Evolutionary conservation across 2,329 filamentous ascomycete species (phyloP), one percentile per base, ranked within the genome.

Genomic region (Orbilia oligospora): DNA sequence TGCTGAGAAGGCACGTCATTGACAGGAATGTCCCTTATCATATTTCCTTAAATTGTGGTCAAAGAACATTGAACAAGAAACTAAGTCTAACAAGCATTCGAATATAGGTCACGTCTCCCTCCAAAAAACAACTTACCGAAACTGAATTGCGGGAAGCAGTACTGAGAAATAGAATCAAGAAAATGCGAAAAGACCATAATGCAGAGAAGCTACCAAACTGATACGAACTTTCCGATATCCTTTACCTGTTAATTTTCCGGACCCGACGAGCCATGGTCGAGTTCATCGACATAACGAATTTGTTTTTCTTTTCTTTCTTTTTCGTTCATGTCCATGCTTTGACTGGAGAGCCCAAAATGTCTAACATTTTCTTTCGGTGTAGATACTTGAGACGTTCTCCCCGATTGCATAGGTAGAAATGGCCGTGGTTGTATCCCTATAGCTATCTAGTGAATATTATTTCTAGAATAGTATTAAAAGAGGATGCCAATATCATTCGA

Each of bases 1-100:
- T 71, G 73, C 73, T 71, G 73, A 77, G 73, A 77, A 77, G 73
- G 73, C 73, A 77, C 73, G 73, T 77, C 68, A 77, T 71, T 77
- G 73, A 77, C 61, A 71, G 73, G 61, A 77, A 77, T 77, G 67
- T 76, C 72, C 72, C 30, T 63, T 38, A 33, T n/a, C 24, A 53
- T 63, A 51, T 71, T 71, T 58, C 20, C 48, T 58, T 61, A 38
- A 24, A 16, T 8, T 72, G 49, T 24, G 1, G 36, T 16, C 20
- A 27, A 33, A 58, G 14, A 58, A 18, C n/a, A 6, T 20, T 6
- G 33, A n/a, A 38, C 6, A 33, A 18, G 24, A 20, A 36, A 5
- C 20, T 44, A 30, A 22, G 14, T 46, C 72, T 76, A 76, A 76
- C 67, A 5, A 8, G 18, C n/a, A 16, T 66, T 12, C 14, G 30